Base-by-base conservation (phyloP, 2,329 filamentous ascomycete species). In the Diaporthe citri region DNA sequence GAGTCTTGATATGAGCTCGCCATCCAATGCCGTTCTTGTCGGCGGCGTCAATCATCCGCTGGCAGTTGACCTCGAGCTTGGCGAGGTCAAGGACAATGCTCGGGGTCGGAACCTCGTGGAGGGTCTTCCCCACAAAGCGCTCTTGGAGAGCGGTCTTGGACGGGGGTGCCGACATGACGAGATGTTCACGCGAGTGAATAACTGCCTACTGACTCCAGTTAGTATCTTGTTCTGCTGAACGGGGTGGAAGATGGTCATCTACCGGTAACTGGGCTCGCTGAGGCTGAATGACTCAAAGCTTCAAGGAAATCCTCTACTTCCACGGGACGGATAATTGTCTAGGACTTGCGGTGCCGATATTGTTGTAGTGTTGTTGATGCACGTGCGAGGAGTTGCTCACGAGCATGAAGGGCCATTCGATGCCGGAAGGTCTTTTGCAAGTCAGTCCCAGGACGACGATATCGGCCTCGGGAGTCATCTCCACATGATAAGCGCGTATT, bases 1-100 rank as follows among this genome's bases (percentile, higher is more conserved):
- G 94, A 31, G 93, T 95, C 84, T 97, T 97, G 75, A 96, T 91
- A 82, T 97, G 94, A 1, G 93, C 92, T 75, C 94, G 87, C 86
- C 95, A 96, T 9, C 88, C 88, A 34, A 96, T 86, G 0, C 88
- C 86, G 20, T 96, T 83, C 67, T 84, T 84, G 55, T 88, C 82
- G 20, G 89, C 88, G 0, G 93, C 90, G 17, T 91, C 86, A 9
- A 95, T 88, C 93, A 97, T 96, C 48, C 90, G 86, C 76, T 86
- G 83, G 82, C 94, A 96, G 80, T 96, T 95, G 66, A 87, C 85
- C 72, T 89, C 86, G 34, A 95, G 84, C 56, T 93, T 91, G 4
- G 91, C 90, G 15, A 91, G 82, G 81, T 96, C 93, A 20, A 96
- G 84, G 55, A 96, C 86, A 4, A 89, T 90, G 1, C 93, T 89